A percentile compares a stretch with the other conserved stretches of the same genome.
These are phyloP conservation scores for Trypanosoma mega DNA, from an alignment of 208 protist species.

Conservation along the genomic window DNA sequence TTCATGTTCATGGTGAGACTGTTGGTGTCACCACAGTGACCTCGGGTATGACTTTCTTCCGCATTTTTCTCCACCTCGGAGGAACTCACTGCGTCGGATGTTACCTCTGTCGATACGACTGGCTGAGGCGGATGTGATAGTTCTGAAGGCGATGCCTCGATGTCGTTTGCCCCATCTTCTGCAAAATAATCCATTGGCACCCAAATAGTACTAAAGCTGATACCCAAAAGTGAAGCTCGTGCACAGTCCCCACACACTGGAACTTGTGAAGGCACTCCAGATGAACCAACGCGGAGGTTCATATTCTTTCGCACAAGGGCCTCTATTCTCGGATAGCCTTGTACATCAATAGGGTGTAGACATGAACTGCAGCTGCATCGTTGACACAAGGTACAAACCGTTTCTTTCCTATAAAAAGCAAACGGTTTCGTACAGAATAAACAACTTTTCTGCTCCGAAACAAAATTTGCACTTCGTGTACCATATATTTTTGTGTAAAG, in stretches of 20 bases:
- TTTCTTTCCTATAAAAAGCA: slow-evolving; percentile 68
- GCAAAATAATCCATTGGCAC: slow-evolving; percentile 59
- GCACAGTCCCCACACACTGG: slow-evolving; percentile 72
- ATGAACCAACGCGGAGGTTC: slow-evolving; percentile 17
- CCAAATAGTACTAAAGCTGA: slow-evolving; percentile 58
- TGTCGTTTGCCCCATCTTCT: background rate
- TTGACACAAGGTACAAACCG: slow-evolving; percentile 62
- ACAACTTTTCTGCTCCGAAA: slow-evolving; percentile 25
- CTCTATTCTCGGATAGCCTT: slow-evolving; percentile 32
- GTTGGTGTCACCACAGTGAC: too few relatives aligned
- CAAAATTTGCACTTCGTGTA: background rate
- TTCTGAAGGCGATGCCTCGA: background rate
- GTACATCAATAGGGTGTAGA: slow-evolving; percentile 48
- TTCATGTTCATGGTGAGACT: background rate
- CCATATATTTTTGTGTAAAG: slow-evolving; percentile 44
- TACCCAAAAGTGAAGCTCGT: slow-evolving; percentile 39
- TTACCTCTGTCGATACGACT: background rate
- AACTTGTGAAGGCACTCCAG: slow-evolving; percentile 32
- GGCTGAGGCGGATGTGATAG: too few relatives aligned
- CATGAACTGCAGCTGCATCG: slow-evolving; percentile 62
- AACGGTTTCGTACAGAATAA: slow-evolving; percentile 66
- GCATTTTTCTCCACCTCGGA: too few relatives aligned
- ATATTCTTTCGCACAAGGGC: slow-evolving; percentile 16
- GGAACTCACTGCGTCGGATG: background rate
- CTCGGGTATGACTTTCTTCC: too few relatives aligned